Evolutionary conservation across 2,329 filamentous ascomycete species (phyloP).

Genomic region (Coleophoma cylindrospora): DNA sequence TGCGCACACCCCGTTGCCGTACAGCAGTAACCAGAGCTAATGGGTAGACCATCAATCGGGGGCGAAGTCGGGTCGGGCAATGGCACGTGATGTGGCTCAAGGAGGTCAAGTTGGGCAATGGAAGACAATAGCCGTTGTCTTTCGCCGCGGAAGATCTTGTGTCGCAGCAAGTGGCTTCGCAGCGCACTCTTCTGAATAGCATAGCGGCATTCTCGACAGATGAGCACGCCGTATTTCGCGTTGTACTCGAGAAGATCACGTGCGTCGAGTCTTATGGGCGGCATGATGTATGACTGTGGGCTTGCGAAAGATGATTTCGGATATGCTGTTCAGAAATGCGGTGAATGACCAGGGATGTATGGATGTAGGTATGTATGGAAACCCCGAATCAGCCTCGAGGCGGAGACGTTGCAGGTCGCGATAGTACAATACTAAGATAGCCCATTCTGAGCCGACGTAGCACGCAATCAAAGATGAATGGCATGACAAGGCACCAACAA

Average conservation of each 20-base stretch:
- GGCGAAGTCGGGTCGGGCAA: slow-evolving; percentile 15
- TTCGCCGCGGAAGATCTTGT: slow-evolving; percentile 31
- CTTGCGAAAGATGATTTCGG: too few relatives aligned
- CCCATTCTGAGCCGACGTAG: too few relatives aligned
- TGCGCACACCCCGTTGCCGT: slow-evolving; percentile 18
- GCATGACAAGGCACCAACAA: too few relatives aligned
- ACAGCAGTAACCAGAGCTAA: slow-evolving; percentile 27
- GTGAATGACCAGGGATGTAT: too few relatives aligned
- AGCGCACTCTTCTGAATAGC: slow-evolving; percentile 32
- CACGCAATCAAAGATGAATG: too few relatives aligned
- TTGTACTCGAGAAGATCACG: slow-evolving; percentile 18
- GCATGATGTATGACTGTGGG: too few relatives aligned
- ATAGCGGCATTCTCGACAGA: slow-evolving; percentile 30
- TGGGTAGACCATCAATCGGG: slow-evolving; percentile 23
- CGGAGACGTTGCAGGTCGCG: too few relatives aligned
- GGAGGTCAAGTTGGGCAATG: slow-evolving; percentile 21
- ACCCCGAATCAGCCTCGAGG: too few relatives aligned
- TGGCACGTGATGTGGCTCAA: slow-evolving; percentile 26
- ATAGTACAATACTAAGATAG: too few relatives aligned
- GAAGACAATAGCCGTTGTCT: slow-evolving; percentile 20
- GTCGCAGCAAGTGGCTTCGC: slow-evolving; percentile 29
- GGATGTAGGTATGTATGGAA: too few relatives aligned
- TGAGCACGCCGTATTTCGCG: slow-evolving; percentile 21
- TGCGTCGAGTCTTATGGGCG: slow-evolving; percentile 10
- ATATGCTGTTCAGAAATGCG: too few relatives aligned